Evolutionary conservation across 768 basidiomycete species (phyloP).

Genomic region (Hortiboletus campestris): DNA sequence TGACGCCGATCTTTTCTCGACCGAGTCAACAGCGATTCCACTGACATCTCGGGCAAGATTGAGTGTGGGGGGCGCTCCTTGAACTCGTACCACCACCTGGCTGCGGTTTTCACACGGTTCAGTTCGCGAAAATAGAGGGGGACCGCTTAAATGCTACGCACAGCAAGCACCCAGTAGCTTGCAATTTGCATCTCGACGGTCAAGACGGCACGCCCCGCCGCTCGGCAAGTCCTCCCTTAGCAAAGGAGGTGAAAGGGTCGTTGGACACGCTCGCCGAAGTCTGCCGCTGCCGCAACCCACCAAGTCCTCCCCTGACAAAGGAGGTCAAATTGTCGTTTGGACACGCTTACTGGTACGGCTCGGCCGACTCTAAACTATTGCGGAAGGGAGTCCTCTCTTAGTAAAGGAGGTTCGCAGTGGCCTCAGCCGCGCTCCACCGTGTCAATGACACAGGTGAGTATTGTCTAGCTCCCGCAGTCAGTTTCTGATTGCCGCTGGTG

Average conservation of each 20-base stretch:
- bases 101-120: not conserved
- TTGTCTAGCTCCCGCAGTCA: not conserved
- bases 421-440: not conserved
- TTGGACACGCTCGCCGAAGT: conserved; percentile 3
- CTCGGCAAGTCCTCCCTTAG: conserved; percentile 2
- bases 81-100: not conserved
- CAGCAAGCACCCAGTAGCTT: not conserved
- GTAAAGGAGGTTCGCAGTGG: conserved; percentile 2
- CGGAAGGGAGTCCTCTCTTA: conserved; percentile 1
- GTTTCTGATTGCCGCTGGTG: not conserved
- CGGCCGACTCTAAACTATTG: not conserved
- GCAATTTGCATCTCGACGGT: not conserved
- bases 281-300: not conserved
- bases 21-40: too few relatives aligned
- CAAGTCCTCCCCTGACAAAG: conserved; percentile 2
- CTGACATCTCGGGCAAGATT: too few relatives aligned
- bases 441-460: too few relatives aligned
- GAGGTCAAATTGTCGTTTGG: not conserved
- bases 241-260: conserved; percentile 5
- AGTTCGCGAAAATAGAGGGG: not conserved
- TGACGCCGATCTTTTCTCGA: too few relatives aligned
- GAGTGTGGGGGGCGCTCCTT: not conserved
- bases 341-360: not conserved
- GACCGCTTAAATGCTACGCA: not conserved
- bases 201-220: conserved; percentile 2